Conservation (phyloP, 2,329 filamentous ascomycete genomes). For the Talaromyces sp. region DNA sequence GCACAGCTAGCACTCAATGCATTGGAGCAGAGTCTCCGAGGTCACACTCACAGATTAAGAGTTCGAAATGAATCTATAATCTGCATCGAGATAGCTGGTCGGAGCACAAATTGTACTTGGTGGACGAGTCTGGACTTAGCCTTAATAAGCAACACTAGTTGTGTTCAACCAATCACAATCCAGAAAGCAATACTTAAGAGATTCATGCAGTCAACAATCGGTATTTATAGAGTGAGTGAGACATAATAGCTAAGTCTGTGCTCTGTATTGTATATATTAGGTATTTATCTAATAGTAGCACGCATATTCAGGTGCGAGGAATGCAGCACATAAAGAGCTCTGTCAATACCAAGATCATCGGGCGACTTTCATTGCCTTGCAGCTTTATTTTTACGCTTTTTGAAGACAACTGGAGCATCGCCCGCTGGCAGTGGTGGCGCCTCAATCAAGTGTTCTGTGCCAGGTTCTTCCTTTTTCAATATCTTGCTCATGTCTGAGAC, state of each 20-base stretch:
- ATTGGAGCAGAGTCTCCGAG: background rate
- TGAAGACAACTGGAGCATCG: constrained; percentile 41
- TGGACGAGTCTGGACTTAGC: background rate
- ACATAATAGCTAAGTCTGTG: background rate
- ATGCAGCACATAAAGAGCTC: background rate
- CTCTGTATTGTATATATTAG: background rate
- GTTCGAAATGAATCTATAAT: too few relatives aligned
- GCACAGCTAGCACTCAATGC: background rate
- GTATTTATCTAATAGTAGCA: background rate
- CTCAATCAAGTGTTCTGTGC: constrained; percentile 12
- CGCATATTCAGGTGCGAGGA: background rate
- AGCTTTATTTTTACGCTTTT: constrained; percentile 48
- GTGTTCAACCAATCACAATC: background rate
- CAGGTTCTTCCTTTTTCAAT: constrained; percentile 30
- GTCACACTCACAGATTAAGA: background rate
- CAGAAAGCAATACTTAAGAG: background rate
- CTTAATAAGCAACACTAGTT: background rate
- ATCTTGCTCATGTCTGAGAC: constrained; percentile 18
- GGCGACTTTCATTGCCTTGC: constrained; percentile 34
- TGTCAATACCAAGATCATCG: background rate
- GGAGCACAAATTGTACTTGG: background rate
- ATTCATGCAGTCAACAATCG: background rate
- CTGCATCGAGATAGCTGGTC: background rate
- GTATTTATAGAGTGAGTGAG: background rate
- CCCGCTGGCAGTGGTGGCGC: constrained; percentile 16